A percentile compares a stretch with the other conserved stretches of the same genome.
Evolutionary conservation across 768 basidiomycete genomes (phyloP).

Genomic region (Kwoniella europaea): DNA sequence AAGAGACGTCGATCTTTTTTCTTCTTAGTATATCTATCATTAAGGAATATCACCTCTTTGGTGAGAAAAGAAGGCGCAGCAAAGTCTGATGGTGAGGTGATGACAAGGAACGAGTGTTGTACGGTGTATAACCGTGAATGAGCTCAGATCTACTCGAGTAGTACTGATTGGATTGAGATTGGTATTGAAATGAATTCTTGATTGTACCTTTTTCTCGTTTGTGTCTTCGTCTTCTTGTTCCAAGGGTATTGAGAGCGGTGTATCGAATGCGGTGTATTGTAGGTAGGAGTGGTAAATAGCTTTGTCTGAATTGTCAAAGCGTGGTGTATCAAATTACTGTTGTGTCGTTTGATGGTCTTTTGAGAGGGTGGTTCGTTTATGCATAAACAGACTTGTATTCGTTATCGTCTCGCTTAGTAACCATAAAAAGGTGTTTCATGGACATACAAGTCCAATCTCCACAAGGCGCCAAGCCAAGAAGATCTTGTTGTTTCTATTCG

Average conservation of each 20-base stretch:
- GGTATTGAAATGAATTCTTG: background rate
- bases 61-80: background rate
- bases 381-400: too few species aligned
- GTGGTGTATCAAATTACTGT: too few species aligned
- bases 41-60: background rate
- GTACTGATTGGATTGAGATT: background rate
- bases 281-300: too few species aligned
- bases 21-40: background rate
- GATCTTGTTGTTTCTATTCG: too few species aligned
- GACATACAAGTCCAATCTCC: too few species aligned
- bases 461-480: too few species aligned
- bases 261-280: background rate
- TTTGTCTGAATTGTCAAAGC: too few species aligned
- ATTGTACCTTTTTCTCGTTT: constrained; percentile 5
- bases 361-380: too few species aligned
- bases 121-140: background rate
- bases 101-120: background rate
- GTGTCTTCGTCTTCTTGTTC: background rate
- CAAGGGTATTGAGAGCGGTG: constrained; percentile 1
- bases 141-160: background rate
- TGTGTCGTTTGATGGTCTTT: too few species aligned
- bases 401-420: too few species aligned
- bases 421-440: too few species aligned
- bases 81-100: background rate
- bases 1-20: background rate